Conservation (phyloP, 495 filamentous ascomycete species). For the Neurospora terricola region DNA sequence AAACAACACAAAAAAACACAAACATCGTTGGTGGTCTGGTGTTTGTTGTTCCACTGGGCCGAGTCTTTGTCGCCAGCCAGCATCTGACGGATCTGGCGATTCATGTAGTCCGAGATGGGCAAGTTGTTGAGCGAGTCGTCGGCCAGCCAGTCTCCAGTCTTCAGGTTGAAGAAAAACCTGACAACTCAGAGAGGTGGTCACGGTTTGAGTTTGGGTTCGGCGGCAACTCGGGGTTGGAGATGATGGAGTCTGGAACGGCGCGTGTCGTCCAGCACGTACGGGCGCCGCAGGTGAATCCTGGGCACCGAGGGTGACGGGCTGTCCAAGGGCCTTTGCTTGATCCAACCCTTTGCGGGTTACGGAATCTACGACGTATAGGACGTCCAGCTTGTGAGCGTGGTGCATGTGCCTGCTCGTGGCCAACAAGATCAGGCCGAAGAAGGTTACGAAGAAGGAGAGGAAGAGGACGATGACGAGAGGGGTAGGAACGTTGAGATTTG, state of each 20-base stretch:
- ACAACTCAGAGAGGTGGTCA: not conserved
- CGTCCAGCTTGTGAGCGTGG: not conserved
- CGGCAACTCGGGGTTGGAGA: not conserved
- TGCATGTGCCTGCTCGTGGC: not conserved
- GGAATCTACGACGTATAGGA: not conserved
- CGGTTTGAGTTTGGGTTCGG: not conserved
- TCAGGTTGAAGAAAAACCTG: not conserved
- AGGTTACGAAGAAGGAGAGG: not conserved
- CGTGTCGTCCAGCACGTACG: not conserved
- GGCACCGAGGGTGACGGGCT: not conserved
- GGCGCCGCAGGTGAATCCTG: not conserved
- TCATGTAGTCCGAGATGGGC: conserved; percentile 36
- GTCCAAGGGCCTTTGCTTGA: not conserved
- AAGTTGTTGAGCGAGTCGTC: conserved; percentile 20
- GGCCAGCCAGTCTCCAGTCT: not conserved
- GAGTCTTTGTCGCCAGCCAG: conserved; percentile 68
- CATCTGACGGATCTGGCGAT: conserved; percentile 36
- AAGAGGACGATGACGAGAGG: not conserved
- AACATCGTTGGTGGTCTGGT: not conserved
- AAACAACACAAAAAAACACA: not conserved
- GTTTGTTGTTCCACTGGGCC: not conserved
- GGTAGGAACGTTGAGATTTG: not conserved
- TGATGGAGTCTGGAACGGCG: not conserved
- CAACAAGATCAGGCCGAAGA: not conserved
- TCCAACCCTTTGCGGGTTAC: not conserved